Evolutionary conservation across 345 rosid genomes (phyloP).

Genomic region (Eucalyptus curtisii): DNA sequence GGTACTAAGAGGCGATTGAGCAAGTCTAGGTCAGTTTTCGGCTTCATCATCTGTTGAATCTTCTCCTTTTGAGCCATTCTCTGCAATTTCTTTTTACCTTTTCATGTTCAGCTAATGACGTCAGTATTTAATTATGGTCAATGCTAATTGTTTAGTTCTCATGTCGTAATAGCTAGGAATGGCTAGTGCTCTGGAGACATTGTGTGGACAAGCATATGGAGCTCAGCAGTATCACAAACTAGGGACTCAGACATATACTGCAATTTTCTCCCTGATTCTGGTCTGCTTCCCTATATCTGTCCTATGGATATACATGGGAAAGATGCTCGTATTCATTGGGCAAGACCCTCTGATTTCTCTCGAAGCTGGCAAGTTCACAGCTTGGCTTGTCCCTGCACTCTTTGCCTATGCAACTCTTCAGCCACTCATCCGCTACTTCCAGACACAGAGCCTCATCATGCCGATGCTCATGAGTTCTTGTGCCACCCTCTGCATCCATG

Average conservation of each 20-base stretch:
- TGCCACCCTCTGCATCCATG: slow-evolving; percentile 9
- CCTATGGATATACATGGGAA: slow-evolving; percentile 27
- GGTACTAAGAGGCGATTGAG: background rate
- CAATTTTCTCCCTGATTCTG: slow-evolving; percentile 17
- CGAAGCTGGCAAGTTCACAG: slow-evolving; percentile 16
- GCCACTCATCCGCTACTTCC: slow-evolving; percentile 22
- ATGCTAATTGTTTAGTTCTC: background rate
- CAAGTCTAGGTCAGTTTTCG: background rate
- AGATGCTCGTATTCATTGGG: slow-evolving; percentile 17
- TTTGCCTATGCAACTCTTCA: slow-evolving; percentile 31
- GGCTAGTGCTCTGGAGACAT: slow-evolving; percentile 40
- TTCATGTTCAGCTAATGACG: background rate
- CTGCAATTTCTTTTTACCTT: background rate
- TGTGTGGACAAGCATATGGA: slow-evolving; percentile 67
- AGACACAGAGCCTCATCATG: slow-evolving; percentile 23
- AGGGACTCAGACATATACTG: slow-evolving; percentile 21
- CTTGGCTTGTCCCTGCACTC: slow-evolving; percentile 31
- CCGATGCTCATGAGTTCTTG: slow-evolving; percentile 28
- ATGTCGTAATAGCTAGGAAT: background rate
- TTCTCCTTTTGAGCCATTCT: background rate
- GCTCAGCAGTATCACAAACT: slow-evolving; percentile 32
- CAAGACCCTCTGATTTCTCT: slow-evolving; percentile 30
- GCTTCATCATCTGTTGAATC: background rate
- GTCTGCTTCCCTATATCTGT: slow-evolving; percentile 25
- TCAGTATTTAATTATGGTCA: background rate